These are phyloP conservation scores for Cubamyces lactineus DNA, from an alignment of 768 basidiomycete genomes.

Conservation along the genomic window DNA sequence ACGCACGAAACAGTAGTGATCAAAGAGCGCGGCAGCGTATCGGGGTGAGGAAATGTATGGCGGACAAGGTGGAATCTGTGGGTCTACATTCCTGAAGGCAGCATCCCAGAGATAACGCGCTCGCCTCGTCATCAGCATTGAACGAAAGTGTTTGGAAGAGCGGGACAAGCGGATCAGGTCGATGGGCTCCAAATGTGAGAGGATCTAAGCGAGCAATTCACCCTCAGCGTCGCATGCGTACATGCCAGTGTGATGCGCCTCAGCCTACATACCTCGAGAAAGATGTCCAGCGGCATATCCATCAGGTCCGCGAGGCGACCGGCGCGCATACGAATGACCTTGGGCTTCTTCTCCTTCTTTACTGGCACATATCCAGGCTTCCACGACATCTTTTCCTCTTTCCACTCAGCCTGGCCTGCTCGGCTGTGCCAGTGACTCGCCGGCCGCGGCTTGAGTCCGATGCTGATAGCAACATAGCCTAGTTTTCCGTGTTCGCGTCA, in stretches of 20 bases:
- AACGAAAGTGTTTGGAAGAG: background rate
- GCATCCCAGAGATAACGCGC: background rate
- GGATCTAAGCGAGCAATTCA: background rate
- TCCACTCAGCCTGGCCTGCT: background rate
- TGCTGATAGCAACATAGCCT: background rate
- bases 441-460: background rate
- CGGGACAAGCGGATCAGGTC: background rate
- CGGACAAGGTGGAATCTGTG: background rate
- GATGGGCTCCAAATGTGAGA: background rate
- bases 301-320: background rate
- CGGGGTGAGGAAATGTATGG: background rate
- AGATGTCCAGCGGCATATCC: background rate
- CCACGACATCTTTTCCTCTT: background rate
- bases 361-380: background rate
- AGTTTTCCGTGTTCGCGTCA: background rate
- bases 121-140: background rate
- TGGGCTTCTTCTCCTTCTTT: background rate
- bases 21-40: background rate
- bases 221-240: no score
- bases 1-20: constrained; percentile 1
- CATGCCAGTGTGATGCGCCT: background rate
- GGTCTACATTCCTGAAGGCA: background rate
- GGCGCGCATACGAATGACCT: background rate
- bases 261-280: background rate
- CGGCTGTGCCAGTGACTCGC: background rate